phyloP scores from a whole-genome alignment of 371 early-diverging fungal genomes.

The Mucor indicus region DNA sequence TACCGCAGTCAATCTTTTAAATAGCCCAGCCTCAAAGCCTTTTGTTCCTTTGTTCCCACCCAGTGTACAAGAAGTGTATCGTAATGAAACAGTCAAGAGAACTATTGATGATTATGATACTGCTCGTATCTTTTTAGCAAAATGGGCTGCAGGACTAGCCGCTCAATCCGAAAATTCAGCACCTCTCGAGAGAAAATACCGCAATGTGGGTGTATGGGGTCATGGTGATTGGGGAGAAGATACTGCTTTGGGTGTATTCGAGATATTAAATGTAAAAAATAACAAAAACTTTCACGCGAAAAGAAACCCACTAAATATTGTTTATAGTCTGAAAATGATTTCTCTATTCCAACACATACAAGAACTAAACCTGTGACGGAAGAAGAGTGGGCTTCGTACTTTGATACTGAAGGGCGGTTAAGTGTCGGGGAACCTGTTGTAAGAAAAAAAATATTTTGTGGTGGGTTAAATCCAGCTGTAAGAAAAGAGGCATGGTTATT shows the following conservation, averaged over 20 bases:
- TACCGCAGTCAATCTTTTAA: constrained; percentile 68
- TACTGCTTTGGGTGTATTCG: constrained; percentile 44
- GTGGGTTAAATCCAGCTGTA: constrained; percentile 78
- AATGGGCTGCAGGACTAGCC: constrained; percentile 75
- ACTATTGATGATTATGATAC: constrained; percentile 78
- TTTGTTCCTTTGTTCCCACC: constrained; percentile 76
- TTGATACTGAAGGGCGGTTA: constrained; percentile 63
- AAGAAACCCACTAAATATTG: neutral
- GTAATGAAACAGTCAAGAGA: constrained; percentile 42
- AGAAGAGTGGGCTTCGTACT: constrained; percentile 72
- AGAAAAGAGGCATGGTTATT: constrained; percentile 89
- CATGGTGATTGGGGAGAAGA: constrained; percentile 45
- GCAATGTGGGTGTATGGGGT: constrained; percentile 46
- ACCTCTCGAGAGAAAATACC: constrained; percentile 31
- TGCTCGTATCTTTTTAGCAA: constrained; percentile 81
- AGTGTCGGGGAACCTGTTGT: constrained; percentile 50
- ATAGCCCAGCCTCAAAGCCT: constrained; percentile 76
- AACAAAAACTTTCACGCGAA: neutral
- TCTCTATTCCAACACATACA: constrained; percentile 46
- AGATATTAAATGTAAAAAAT: constrained; percentile 37
- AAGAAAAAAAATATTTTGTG: constrained; percentile 64
- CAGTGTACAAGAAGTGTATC: constrained; percentile 37
- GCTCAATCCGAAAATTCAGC: constrained; percentile 34
- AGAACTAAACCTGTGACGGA: constrained; percentile 62
- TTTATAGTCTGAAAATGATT: constrained; percentile 35